Evolutionary conservation across 352 stramenopile species (phyloP).

Genomic region (Elongisporangium anandrum): DNA sequence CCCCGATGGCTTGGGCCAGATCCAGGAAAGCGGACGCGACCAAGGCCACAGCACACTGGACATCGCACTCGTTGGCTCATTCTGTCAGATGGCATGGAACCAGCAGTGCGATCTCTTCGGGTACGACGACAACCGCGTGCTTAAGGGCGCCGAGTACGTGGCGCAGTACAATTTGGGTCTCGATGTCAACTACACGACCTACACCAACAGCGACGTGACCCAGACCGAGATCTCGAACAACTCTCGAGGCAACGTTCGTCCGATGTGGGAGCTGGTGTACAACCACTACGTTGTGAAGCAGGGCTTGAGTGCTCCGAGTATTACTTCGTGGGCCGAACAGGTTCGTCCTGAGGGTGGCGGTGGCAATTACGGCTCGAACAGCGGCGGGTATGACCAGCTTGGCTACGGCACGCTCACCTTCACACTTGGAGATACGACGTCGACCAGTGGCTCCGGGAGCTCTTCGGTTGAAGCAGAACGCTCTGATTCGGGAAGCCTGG

Average conservation of each 20-base stretch:
- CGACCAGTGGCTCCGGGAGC: too few species aligned
- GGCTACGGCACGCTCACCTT: slow-evolving; percentile 14
- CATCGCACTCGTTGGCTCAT: slow-evolving; percentile 9
- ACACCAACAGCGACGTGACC: slow-evolving; percentile 17
- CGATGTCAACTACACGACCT: slow-evolving; percentile 15
- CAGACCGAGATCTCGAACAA: slow-evolving; percentile 8
- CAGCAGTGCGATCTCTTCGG: slow-evolving; percentile 18
- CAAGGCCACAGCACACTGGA: slow-evolving; percentile 12
- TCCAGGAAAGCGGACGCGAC: slow-evolving; percentile 16
- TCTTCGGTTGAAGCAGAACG: too few species aligned
- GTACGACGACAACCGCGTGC: slow-evolving; percentile 15
- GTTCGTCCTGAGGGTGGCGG: slow-evolving; percentile 13
- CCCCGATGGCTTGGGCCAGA: too few species aligned
- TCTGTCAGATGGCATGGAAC: slow-evolving; percentile 16
- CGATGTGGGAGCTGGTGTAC: slow-evolving; percentile 15
- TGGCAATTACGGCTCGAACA: slow-evolving; percentile 16
- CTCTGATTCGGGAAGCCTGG: too few species aligned
- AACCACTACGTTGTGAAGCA: slow-evolving; percentile 18
- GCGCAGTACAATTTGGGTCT: slow-evolving; percentile 15
- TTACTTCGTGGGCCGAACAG: slow-evolving; percentile 7
- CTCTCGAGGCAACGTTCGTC: slow-evolving; percentile 5
- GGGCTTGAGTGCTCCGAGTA: slow-evolving; percentile 6
- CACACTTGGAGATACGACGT: slow-evolving; percentile 1
- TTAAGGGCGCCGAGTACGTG: slow-evolving; percentile 13
- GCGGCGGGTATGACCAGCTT: slow-evolving; percentile 14